phyloP scores from a whole-genome alignment of 179 eudicot species.

The Silene noctiflora region DNA sequence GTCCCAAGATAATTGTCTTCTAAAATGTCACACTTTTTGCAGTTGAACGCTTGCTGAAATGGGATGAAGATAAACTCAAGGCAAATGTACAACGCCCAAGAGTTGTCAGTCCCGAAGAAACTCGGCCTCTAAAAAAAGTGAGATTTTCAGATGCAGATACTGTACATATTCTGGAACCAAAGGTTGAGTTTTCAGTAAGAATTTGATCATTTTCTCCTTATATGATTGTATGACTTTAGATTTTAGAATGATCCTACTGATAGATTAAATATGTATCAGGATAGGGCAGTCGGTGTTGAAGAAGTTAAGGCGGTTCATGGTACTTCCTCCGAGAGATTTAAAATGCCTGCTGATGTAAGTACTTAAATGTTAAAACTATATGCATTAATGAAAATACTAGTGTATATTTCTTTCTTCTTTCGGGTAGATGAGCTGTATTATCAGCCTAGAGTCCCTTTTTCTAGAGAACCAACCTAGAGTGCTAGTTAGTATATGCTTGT shows the following conservation, averaged over 20 bases:
- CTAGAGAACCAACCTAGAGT: background rate
- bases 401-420: background rate
- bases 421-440: background rate
- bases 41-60: conserved; percentile 28
- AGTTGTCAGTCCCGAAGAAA: conserved; percentile 10
- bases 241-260: conserved; percentile 16
- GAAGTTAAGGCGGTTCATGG: conserved; percentile 10
- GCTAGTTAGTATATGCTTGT: background rate
- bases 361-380: background rate
- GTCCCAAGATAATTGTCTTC: background rate
- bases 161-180: conserved; percentile 3
- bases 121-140: conserved; percentile 28
- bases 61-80: conserved; percentile 12
- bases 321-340: conserved; percentile 4
- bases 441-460: too few species aligned
- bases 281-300: background rate
- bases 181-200: conserved; percentile 13
- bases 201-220: conserved; percentile 11
- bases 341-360: conserved; percentile 17
- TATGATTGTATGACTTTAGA: conserved; percentile 7
- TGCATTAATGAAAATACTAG: background rate
- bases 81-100: conserved; percentile 7
- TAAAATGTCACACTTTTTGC: conserved; percentile 15
- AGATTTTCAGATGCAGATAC: conserved; percentile 19
- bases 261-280: conserved; percentile 4